A percentile compares a stretch with the other conserved stretches of the same genome.
Evolutionary conservation across 2,329 filamentous ascomycete genomes (phyloP).

Genomic region (Pseudogymnoascus sp.): DNA sequence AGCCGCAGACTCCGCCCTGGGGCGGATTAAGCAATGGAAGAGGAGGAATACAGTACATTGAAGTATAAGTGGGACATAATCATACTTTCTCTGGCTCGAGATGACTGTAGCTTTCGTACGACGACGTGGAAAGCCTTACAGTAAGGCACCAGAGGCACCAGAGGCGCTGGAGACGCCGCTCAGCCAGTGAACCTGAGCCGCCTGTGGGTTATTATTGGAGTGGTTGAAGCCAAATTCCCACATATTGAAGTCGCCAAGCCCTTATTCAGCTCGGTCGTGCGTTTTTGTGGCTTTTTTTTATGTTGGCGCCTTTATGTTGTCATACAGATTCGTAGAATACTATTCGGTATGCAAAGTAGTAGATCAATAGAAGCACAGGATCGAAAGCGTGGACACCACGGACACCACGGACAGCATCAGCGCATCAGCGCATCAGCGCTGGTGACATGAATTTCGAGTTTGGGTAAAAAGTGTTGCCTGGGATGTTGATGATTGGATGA

Average conservation of each 20-base stretch:
- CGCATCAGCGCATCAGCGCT: background rate
- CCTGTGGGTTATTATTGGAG: constrained; percentile 1
- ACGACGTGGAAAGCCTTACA: background rate
- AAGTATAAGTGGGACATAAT: background rate
- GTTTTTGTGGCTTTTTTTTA: constrained; percentile 5
- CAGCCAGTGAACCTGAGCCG: background rate
- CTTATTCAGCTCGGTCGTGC: background rate
- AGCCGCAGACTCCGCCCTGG: background rate
- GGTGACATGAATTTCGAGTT: background rate
- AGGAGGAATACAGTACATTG: background rate
- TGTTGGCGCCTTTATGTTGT: constrained; percentile 1
- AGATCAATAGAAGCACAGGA: constrained; percentile 5
- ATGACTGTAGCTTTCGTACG: background rate
- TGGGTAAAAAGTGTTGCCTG: background rate
- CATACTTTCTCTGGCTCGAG: background rate
- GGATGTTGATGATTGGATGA: background rate
- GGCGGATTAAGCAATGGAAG: background rate
- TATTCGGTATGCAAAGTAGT: background rate
- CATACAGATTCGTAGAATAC: background rate
- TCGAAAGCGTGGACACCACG: background rate
- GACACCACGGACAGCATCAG: background rate
- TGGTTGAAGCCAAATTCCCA: background rate
- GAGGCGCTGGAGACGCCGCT: background rate
- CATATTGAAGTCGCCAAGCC: background rate
- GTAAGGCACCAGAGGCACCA: background rate